Conservation (phyloP, 345 rosid species). For the Erysimum cheiranthoides region DNA sequence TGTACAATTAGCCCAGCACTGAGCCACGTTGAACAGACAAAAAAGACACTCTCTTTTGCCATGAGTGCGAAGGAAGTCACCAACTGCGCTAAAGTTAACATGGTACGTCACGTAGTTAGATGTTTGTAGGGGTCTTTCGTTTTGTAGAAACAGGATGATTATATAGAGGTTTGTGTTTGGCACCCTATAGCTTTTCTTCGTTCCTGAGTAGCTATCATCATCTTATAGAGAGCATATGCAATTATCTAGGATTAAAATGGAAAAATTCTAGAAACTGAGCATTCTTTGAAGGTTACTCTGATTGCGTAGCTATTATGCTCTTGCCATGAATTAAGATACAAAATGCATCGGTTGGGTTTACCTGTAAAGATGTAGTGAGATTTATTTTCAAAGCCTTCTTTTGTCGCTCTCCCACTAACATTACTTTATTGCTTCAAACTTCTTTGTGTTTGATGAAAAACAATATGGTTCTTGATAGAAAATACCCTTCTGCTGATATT, state of each 20-base stretch:
- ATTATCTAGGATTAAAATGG: not conserved
- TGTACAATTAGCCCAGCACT: slow-evolving; percentile 95
- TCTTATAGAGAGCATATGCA: not conserved
- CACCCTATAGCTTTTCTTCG: not conserved
- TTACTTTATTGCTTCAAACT: slow-evolving; percentile 9
- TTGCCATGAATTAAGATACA: slow-evolving; percentile 15
- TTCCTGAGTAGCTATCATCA: not conserved
- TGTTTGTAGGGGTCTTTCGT: not conserved
- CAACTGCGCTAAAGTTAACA: slow-evolving; percentile 85
- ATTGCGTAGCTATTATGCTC: not conserved
- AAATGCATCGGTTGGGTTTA: not conserved
- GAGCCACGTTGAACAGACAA: slow-evolving; percentile 91
- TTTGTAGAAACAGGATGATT: not conserved
- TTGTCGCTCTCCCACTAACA: slow-evolving; percentile 13
- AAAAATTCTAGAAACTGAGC: not conserved
- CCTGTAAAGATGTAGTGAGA: slow-evolving; percentile 6
- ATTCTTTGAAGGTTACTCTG: slow-evolving; percentile 9
- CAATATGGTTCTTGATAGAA: not conserved
- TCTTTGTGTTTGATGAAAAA: slow-evolving; percentile 2
- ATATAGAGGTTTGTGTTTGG: slow-evolving; percentile 1
- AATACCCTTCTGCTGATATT: slow-evolving; percentile 20
- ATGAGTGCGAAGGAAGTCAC: slow-evolving; percentile 95
- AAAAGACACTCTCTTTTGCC: slow-evolving; percentile 87
- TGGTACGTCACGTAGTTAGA: slow-evolving; percentile 60
- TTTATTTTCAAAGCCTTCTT: not conserved